Evolutionary conservation across 1,284 basidiomycete species (phyloP), one percentile per base, ranked within the genome.

Genomic region (Rhodotorula sp.): DNA sequence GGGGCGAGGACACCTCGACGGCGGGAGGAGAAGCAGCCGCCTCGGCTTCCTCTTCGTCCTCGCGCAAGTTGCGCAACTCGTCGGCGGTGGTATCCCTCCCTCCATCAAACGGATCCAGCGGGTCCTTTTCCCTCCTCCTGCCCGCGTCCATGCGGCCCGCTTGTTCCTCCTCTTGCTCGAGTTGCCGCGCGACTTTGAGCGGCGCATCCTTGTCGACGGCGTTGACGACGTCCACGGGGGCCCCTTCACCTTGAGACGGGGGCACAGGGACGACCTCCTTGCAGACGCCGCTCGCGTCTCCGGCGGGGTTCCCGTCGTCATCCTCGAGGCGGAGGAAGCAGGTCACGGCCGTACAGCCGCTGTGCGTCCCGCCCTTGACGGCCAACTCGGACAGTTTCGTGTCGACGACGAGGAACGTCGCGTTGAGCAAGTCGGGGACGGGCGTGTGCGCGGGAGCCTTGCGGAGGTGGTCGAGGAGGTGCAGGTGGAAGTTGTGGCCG

Each of bases 331-430:
- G 90, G 60, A 99, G 85, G 83, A 99, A 95, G 5, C 93, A 93
- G n/a, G 93, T 94, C 47, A 97, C 97, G 5, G 92, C 97, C 0
- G 97, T 99, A 80, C 96, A 99, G 0, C 97, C 97, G 15, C 93
- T 96, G 79, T 97, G 93, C 62, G 95, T 94, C 79, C 91, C 93
- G 77, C 91, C 92, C 48, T 91, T 87, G 78, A 91, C 89, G 58
- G 93, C 90, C 49, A 75, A 70, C n/a, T 72, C 54, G 16, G 70
- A 72, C 76, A 97, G 87, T 65, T 86, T 86, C 59, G 84, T 86
- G 81, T 99, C 97, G 71, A 97, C 96, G 56, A 87, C 86, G 80
- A 97, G 93, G 84, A 97, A 99, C 1, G 95, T 93, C 78, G 89
- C 84, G 81, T 99, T 98, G 72, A 99, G 87, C 61, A 95, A 81